Evolutionary conservation across 164 flowering plant species (phyloP).

Genomic region (Euptelea pleiosperma): DNA sequence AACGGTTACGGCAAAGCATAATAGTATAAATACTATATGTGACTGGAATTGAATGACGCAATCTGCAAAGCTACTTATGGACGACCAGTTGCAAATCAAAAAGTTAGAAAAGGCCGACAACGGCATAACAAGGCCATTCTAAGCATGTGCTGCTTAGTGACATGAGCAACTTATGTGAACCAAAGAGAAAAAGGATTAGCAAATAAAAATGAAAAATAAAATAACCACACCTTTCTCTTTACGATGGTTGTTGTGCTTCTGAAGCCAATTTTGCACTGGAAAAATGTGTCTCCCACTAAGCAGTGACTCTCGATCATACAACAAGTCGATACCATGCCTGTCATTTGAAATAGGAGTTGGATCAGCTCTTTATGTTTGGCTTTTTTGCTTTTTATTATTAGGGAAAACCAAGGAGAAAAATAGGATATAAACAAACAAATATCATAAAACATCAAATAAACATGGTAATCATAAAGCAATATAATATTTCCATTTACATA

Average conservation of each 20-base stretch:
- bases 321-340: conserved; percentile 50
- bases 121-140: too few species aligned
- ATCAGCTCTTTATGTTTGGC: too few species aligned
- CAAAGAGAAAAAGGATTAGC: background rate
- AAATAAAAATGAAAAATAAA: background rate
- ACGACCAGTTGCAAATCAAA: too few species aligned
- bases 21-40: too few species aligned
- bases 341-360: background rate
- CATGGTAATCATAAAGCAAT: too few species aligned
- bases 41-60: too few species aligned
- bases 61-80: too few species aligned
- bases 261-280: conserved; percentile 43
- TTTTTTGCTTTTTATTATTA: too few species aligned
- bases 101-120: too few species aligned
- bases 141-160: too few species aligned
- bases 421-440: background rate
- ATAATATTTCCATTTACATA: background rate
- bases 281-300: conserved; percentile 53
- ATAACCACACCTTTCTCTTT: conserved; percentile 39
- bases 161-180: background rate
- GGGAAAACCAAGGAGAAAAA: background rate
- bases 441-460: background rate
- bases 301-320: conserved; percentile 30
- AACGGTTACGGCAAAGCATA: too few species aligned
- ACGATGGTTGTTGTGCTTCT: conserved; percentile 19